phyloP scores from a whole-genome alignment of 805 yeast genomes.

The Candida dendrica region DNA sequence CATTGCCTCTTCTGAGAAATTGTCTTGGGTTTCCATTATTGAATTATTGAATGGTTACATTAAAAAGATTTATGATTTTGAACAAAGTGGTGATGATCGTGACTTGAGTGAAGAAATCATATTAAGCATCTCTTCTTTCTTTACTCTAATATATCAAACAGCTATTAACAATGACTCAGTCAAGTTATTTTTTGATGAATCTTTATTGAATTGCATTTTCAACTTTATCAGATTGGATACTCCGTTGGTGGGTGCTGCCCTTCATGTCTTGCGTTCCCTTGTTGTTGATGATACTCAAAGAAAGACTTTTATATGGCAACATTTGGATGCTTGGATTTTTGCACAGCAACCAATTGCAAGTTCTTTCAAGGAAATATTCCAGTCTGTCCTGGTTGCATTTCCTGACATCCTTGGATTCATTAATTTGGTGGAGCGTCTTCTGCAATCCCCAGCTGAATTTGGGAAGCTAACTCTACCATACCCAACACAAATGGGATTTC shows the following conservation, averaged over 20 bases:
- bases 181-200: slow-evolving; percentile 20
- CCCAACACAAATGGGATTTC: slow-evolving; percentile 58
- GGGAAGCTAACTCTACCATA: slow-evolving; percentile 38
- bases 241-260: slow-evolving; percentile 44
- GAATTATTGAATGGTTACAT: slow-evolving; percentile 49
- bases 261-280: slow-evolving; percentile 51
- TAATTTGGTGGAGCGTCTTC: slow-evolving; percentile 34
- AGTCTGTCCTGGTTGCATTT: slow-evolving; percentile 39
- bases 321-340: slow-evolving; percentile 65
- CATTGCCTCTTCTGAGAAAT: slow-evolving; percentile 27
- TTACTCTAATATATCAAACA: slow-evolving; percentile 55
- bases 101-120: slow-evolving; percentile 78
- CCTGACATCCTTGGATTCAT: slow-evolving; percentile 58
- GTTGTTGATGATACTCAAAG: slow-evolving; percentile 37
- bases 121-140: slow-evolving; percentile 64
- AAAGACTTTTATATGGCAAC: slow-evolving; percentile 55
- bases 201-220: slow-evolving; percentile 32
- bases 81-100: slow-evolving; percentile 32
- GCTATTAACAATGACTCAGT: slow-evolving; percentile 33
- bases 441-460: slow-evolving; percentile 26
- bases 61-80: slow-evolving; percentile 31
- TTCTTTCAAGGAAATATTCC: slow-evolving; percentile 37
- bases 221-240: slow-evolving; percentile 38
- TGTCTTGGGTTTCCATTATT: slow-evolving; percentile 51
- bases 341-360: slow-evolving; percentile 13